Base-by-base conservation (phyloP, 352 stramenopile genomes). In the Globisporangium paroecandrum region DNA sequence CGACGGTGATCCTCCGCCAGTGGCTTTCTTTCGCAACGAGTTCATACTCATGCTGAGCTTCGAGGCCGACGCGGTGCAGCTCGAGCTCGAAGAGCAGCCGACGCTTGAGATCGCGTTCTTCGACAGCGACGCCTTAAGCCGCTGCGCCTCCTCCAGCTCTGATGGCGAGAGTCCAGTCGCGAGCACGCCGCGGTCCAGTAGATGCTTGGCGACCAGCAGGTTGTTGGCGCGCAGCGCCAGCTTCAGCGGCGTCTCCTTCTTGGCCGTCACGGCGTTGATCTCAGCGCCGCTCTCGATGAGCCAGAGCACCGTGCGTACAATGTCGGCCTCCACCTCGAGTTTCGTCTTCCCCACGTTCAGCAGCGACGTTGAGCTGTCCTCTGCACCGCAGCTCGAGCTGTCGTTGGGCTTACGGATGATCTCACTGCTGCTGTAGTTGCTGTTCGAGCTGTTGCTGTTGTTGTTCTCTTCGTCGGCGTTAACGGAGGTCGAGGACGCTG, bases 211-310 rank as follows among this genome's bases (percentile, higher is more conserved):
- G 4, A 89, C 47, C 12, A 81, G 56, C 63, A 85, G 66, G 24
- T 88, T 85, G 10, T 75, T 76, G 29, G 75, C 71, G 25, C 84
- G 70, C 15, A 91, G 68, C 3, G 83, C 80, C 6, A 87, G 71
- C 62, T 95, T 83, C 25, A 91, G 64, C 22, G 85, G 66, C 6
- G 79, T 84, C 66, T 92, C 72, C 25, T 84, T 73, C 27, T 66
- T 64, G 13, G 64, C 58, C 25, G 89, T 89, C 61, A 71, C 32
- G 2, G 69, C 73, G 58, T 97, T 90, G 47, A 87, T 68, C 54
- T 91, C 77, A 7, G 83, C 82, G 15, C 88, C 87, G 34, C 88
- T 86, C 59, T 95, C 85, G 12, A 95, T 36, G 29, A 95, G 73
- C 88, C 88, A 95, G 20, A 89, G 75, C 3, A 77, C 74, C 13